Evolutionary conservation across 2,329 filamentous ascomycete genomes (phyloP), one percentile per base, ranked within the genome.

Genomic region (Exophiala lecanii-corni): DNA sequence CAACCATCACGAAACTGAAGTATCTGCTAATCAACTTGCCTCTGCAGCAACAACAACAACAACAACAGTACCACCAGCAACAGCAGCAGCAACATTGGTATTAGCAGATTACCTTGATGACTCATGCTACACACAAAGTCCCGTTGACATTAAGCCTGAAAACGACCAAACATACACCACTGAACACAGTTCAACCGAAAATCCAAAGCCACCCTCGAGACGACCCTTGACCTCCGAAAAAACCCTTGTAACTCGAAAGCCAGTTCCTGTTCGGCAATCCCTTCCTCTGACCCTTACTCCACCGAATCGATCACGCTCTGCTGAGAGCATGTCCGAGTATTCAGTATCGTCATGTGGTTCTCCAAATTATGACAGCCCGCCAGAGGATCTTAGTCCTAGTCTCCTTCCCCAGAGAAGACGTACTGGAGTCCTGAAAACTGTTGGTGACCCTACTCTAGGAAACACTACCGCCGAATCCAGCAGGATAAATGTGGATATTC

Each of bases 341-440:
- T 45, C 50, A 16, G 43, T 41, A 16, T 53, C 52, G 23, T 82
- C 81, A 5, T 76, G 77, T 4, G 71, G 73, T 9, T 83, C 82
- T 18, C 85, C 86, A 0, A 85, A 91, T 60, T 91, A 91, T 64
- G 84, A 85, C 5, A 92, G 85, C 62, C 83, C 81, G 15, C 72
- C 78, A n/a, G 58, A 69, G 5, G 62, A 54, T 12, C n/a, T 45
- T 7, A 47, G 21, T 9, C 25, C 40, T 13, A 50, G 56, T 62
- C 47, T 64, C 64, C 44, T 59, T 67, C 50, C 64, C 76, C 6
- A 78, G 76, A 45, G 84, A 23, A 49, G 85, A 12, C 77, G 91
- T 50, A 84, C 85, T 51, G 89, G 89, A 36, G 81, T 89, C 5
- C 70, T 91, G 60, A 89, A 84, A 60, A 88, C 84, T 1, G 81